A percentile compares a stretch with the other conserved stretches of the same genome.
phyloP scores from a whole-genome alignment of 495 filamentous ascomycete genomes.

The Glonium stellatum region DNA sequence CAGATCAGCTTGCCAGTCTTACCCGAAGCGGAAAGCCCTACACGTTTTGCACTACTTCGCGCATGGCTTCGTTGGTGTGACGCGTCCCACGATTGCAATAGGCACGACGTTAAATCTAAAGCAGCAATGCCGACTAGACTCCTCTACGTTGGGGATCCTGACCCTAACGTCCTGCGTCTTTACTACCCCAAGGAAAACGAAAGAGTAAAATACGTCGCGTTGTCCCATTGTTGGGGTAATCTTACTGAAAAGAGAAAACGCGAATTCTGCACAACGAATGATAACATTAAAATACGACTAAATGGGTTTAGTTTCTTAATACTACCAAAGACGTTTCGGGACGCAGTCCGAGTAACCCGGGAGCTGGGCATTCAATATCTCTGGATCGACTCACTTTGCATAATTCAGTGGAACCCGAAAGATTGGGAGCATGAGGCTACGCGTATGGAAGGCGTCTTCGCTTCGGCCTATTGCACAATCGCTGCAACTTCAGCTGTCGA shows the following conservation, averaged over 20 bases:
- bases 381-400: slow-evolving; percentile 20
- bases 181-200: slow-evolving; percentile 1
- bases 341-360: slow-evolving; percentile 8
- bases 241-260: not conserved
- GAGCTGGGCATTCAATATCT: slow-evolving; percentile 9
- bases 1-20: slow-evolving; percentile 5
- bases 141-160: slow-evolving; percentile 11
- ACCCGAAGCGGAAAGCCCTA: not conserved
- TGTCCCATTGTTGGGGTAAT: slow-evolving; percentile 12
- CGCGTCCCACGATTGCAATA: slow-evolving; percentile 6
- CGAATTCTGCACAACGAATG: slow-evolving; percentile 8
- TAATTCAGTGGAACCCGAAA: slow-evolving; percentile 12
- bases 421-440: slow-evolving; percentile 19
- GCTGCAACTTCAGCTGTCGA: slow-evolving; percentile 22
- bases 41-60: slow-evolving; percentile 6
- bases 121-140: slow-evolving; percentile 7
- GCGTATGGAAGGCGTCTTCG: slow-evolving; percentile 22
- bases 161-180: slow-evolving; percentile 8
- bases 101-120: slow-evolving; percentile 1
- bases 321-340: slow-evolving; percentile 8
- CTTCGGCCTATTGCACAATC: slow-evolving; percentile 21
- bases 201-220: slow-evolving; percentile 6
- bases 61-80: slow-evolving; percentile 10
- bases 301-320: slow-evolving; percentile 8
- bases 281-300: slow-evolving; percentile 5